Percentiles rank a stretch among this genome's conserved stretches.
Evolutionary conservation across 805 yeast genomes (phyloP).

Genomic region (Yarrowia osloensis): DNA sequence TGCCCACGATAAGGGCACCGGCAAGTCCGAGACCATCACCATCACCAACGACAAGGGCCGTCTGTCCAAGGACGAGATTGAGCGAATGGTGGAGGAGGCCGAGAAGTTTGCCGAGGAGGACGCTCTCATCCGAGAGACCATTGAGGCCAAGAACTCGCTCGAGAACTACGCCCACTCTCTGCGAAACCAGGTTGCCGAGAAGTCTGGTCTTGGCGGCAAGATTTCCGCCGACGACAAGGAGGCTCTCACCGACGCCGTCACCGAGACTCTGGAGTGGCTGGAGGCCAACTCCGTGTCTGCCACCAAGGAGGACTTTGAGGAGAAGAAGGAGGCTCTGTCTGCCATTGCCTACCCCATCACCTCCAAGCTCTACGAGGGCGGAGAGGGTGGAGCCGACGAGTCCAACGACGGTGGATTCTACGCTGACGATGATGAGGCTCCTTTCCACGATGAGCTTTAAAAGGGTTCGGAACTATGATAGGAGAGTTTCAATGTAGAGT

Average conservation of each 20-base stretch:
- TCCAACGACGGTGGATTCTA: conserved; percentile 51
- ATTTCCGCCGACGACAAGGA: conserved; percentile 90
- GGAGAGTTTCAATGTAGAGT: conserved; percentile 30
- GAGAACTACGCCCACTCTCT: conserved; percentile 87
- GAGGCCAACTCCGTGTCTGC: conserved; percentile 87
- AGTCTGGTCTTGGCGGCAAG: conserved; percentile 69
- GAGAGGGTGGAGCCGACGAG: conserved; percentile 47
- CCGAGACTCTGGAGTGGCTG: conserved; percentile 84
- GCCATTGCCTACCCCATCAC: conserved; percentile 90
- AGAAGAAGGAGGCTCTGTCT: conserved; percentile 80
- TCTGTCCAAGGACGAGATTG: conserved; percentile 89
- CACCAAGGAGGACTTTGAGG: conserved; percentile 88
- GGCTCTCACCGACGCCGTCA: conserved; percentile 79
- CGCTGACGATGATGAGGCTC: conserved; percentile 59
- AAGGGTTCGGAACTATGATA: conserved; percentile 20
- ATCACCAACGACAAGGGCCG: conserved; percentile 94
- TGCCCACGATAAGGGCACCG: conserved; percentile 92
- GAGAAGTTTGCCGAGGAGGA: conserved; percentile 94
- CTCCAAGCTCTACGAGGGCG: conserved; percentile 71
- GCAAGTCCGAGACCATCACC: conserved; percentile 86
- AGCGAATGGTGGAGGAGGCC: conserved; percentile 97
- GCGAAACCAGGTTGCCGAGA: conserved; percentile 65
- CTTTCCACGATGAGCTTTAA: conserved; percentile 65
- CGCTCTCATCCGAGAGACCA: conserved; percentile 75
- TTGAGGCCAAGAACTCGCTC: conserved; percentile 82